phyloP scores from a whole-genome alignment of 148 eudicot genomes.

The Nepenthes mirabilis region DNA sequence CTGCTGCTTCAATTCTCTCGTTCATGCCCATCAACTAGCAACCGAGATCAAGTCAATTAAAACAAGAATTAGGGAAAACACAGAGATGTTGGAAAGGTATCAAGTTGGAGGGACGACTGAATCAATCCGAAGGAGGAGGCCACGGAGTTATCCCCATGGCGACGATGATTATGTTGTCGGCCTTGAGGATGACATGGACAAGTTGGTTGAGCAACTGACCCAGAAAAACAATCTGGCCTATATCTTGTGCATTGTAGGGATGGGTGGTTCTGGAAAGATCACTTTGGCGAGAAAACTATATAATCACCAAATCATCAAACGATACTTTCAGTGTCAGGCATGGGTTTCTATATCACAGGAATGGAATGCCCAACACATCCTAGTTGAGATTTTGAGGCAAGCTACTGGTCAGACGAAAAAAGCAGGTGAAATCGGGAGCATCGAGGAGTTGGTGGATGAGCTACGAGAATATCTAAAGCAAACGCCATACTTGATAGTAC shows the following conservation, averaged over 20 bases:
- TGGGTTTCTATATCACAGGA: constrained; percentile 15
- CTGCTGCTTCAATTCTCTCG: too few species aligned
- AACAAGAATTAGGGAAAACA: neutral
- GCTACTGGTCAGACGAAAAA: neutral
- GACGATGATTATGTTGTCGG: constrained; percentile 12
- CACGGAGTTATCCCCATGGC: neutral
- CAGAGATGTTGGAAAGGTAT: constrained; percentile 3
- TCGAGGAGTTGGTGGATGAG: neutral
- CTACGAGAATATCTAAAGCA: neutral
- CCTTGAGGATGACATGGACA: constrained; percentile 6
- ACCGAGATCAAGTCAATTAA: constrained; percentile 3
- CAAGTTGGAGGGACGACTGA: neutral
- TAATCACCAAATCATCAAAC: constrained; percentile 4
- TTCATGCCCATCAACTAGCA: too few species aligned
- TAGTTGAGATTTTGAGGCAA: neutral
- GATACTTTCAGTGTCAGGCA: constrained; percentile 7
- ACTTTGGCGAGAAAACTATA: constrained; percentile 15
- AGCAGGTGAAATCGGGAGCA: neutral
- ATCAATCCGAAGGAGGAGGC: neutral
- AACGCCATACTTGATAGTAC: constrained; percentile 4
- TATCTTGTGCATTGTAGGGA: constrained; percentile 11
- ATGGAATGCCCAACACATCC: neutral
- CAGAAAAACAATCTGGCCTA: neutral
- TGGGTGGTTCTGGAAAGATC: constrained; percentile 29
- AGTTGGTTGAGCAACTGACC: constrained; percentile 1